phyloP scores from a whole-genome alignment of 176 grass and related monocot genomes.

The Raddia guianensis region DNA sequence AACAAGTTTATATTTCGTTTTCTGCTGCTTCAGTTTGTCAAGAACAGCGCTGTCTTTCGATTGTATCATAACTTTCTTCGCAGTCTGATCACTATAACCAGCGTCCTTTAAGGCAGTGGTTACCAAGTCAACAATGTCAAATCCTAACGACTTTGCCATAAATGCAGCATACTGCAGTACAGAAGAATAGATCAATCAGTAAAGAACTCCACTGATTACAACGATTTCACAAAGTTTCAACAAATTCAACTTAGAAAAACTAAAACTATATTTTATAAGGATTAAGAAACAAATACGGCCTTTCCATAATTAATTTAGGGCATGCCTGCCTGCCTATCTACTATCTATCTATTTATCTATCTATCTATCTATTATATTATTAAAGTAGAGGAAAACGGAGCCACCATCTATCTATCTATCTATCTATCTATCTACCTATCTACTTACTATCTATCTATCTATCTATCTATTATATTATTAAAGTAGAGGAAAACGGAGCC shows the following conservation, averaged over 20 bases:
- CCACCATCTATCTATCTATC: too few relatives aligned
- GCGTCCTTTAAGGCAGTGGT: slow-evolving; percentile 56
- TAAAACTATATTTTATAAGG: background rate
- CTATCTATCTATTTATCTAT: too few relatives aligned
- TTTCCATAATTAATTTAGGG: background rate
- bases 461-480: too few relatives aligned
- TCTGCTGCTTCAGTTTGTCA: slow-evolving; percentile 64
- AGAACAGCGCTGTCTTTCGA: slow-evolving; percentile 77
- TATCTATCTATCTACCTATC: too few relatives aligned
- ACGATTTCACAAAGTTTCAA: background rate
- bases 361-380: too few relatives aligned
- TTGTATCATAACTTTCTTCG: slow-evolving; percentile 62
- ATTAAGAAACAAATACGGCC: background rate
- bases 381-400: too few relatives aligned
- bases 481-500: too few relatives aligned
- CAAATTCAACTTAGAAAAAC: slow-evolving; percentile 8
- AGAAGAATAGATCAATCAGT: slow-evolving; percentile 8
- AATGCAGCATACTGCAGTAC: slow-evolving; percentile 66
- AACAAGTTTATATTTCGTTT: slow-evolving; percentile 62
- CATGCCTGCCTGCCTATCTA: too few relatives aligned
- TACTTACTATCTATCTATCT: too few relatives aligned
- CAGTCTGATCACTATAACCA: slow-evolving; percentile 56
- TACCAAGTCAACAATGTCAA: slow-evolving; percentile 48
- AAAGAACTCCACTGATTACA: background rate
- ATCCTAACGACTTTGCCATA: slow-evolving; percentile 53